A percentile compares a stretch with the other conserved stretches of the same genome.
Conservation (phyloP, 108 stramenopile species). For the Epithemia pelagica region DNA sequence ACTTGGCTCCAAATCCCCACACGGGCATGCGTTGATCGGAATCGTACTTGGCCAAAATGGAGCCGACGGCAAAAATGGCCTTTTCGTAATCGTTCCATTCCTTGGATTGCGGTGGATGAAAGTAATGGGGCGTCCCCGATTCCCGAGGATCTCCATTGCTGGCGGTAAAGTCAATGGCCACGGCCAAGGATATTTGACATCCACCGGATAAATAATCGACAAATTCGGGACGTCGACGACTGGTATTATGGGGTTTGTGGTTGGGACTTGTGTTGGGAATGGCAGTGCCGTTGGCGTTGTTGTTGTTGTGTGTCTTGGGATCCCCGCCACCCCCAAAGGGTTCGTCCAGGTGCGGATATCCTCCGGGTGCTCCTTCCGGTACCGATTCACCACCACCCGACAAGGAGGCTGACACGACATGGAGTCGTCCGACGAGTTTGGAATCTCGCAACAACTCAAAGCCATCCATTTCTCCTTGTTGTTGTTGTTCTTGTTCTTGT, state of each 20-base stretch:
- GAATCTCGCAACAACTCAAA: slow-evolving; percentile 23
- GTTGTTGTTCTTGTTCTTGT: slow-evolving; percentile 3
- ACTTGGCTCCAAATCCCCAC: slow-evolving; percentile 94
- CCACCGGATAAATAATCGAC: slow-evolving; percentile 71
- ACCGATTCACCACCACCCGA: not conserved
- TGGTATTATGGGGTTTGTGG: not conserved
- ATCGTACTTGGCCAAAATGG: slow-evolving; percentile 82
- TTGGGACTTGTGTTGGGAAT: not conserved
- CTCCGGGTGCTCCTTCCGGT: not conserved
- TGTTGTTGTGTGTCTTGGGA: too few species aligned
- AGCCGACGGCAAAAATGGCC: slow-evolving; percentile 67
- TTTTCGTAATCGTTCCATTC: slow-evolving; percentile 80
- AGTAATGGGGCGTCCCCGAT: slow-evolving; percentile 71
- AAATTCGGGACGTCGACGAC: slow-evolving; percentile 36
- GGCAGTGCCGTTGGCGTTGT: not conserved
- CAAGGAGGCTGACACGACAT: slow-evolving; percentile 28
- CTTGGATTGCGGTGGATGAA: slow-evolving; percentile 51
- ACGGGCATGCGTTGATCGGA: slow-evolving; percentile 81
- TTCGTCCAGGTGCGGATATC: not conserved
- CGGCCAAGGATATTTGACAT: slow-evolving; percentile 64
- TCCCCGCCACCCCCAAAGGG: too few species aligned
- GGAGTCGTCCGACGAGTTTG: slow-evolving; percentile 19
- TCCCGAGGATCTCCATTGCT: slow-evolving; percentile 84
- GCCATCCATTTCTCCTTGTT: too few species aligned
- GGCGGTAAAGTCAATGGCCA: slow-evolving; percentile 93